Evolutionary conservation across 768 basidiomycete species (phyloP), one percentile per base, ranked within the genome.

Genomic region (Lentinula raphanica): DNA sequence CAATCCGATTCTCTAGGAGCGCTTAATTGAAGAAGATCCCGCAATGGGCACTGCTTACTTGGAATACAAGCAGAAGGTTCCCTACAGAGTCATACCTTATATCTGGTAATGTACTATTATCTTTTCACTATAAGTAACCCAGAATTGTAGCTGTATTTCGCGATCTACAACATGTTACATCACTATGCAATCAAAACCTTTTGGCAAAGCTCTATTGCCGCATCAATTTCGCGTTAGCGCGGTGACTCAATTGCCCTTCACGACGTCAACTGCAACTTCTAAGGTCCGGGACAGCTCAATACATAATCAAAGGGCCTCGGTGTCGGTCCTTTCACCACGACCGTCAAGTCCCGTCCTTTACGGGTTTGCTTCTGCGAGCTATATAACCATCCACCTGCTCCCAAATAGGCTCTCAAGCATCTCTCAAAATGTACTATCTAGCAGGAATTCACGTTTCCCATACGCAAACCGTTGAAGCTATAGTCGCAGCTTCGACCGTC

Each of bases 11-110:
- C n/a, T 39, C 19, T 28, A 73, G 73, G 72, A 73, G 45, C 63
- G 61, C 25, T 58, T 70, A 1, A 71, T 68, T 1, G 65, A 66
- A 46, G 59, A 64, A n/a, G 70, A 67, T 35, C 59, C 63, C 3
- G 59, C 60, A 6, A 58, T 59, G 35, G 68, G 66, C 44, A 49
- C 40, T 28, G 68, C 66, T 17, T 74, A 73, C 58, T 31, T 44
- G 32, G 63, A 65, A 23, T 73, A 73, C 44, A 70, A 69, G 65
- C 61, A 67, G 55, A 64, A 58, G 40, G 67, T 68, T 2, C 63
- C 67, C 3, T 62, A 65, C 3, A 72, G 60, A 54, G 9, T 73
- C 38, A 73, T 74, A 36, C 72, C 72, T 35, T 55, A 63, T 28
- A 25, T 73, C 54, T 64, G 60, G 59, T 65, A 38, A 50, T 32